Base-by-base conservation (phyloP, 73 alveolate genomes). In the Symbiodinium natans region DNA sequence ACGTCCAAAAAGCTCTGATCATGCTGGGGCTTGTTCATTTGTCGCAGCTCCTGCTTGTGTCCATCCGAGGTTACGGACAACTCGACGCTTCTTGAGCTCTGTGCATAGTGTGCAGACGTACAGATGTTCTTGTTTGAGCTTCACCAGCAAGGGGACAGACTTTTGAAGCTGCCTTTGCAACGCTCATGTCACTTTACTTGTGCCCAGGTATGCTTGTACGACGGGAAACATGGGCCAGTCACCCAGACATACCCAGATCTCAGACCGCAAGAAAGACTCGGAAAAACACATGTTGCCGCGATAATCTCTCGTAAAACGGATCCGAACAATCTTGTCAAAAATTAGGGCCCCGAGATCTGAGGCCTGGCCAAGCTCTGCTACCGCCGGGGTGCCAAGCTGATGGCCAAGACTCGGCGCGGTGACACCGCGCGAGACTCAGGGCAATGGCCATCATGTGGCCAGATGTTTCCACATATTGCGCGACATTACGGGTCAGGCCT, bases 321-420 rank as follows among this genome's bases (percentile, higher is more conserved):
- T n/a, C n/a, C n/a, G n/a, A n/a, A n/a, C n/a, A n/a, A n/a, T n/a
- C n/a, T n/a, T n/a, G n/a, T n/a, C n/a, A n/a, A n/a, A n/a, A n/a
- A n/a, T n/a, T n/a, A n/a, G n/a, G n/a, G n/a, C n/a, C n/a, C n/a
- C n/a, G n/a, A n/a, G n/a, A n/a, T n/a, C 68, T 27, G 31, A 52
- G 99, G 93, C 99, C 93, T 93, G 46, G 99, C 99, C 13, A 93
- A 93, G 99, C 56, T 93, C n/a, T 93, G 99, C 93, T 93, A 93
- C 75, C 93, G 93, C 52, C 84, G 93, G 23, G 99, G 99, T 3
- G 99, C 99, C 29, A 46, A 52, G 86, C 59, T 93, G 54, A 93
- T 54, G 86, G 90, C 74, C 86, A 52, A 48, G 93, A 38, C 93
- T 10, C 34, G 39, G 93, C 43, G 54, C 4, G 98, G 98, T 29